phyloP scores from a whole-genome alignment of 1,139 yeast species.

The Lodderomyces orthopsilosis region DNA sequence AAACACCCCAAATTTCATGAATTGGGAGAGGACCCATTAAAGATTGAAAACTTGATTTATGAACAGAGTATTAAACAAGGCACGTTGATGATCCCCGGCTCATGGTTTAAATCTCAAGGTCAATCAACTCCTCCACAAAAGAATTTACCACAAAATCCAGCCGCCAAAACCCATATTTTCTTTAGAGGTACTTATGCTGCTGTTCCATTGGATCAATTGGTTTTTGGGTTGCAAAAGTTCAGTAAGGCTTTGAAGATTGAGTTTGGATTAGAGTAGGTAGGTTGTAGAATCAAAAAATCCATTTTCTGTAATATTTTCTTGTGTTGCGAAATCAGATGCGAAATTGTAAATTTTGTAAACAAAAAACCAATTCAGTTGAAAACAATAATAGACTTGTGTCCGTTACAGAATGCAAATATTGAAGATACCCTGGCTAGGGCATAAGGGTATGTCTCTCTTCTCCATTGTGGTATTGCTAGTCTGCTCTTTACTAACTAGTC shows the following conservation, averaged over 20 bases:
- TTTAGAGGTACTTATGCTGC: constrained; percentile 93
- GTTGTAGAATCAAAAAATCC: too few species aligned
- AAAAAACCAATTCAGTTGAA: not conserved
- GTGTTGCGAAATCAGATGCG: not conserved
- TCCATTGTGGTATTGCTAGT: not conserved
- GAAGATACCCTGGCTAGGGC: constrained; percentile 84
- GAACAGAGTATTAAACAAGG: constrained; percentile 65
- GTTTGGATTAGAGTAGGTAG: constrained; percentile 24
- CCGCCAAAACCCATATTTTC: constrained; percentile 49
- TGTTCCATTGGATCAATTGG: constrained; percentile 63
- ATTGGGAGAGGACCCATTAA: constrained; percentile 48
- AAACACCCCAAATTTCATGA: constrained; percentile 74
- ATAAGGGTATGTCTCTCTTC: constrained; percentile 46
- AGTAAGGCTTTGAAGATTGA: constrained; percentile 56
- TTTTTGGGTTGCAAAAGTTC: constrained; percentile 59
- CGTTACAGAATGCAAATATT: constrained; percentile 57
- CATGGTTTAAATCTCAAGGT: constrained; percentile 70
- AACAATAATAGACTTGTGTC: not conserved
- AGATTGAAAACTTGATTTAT: constrained; percentile 64
- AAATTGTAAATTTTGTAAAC: not conserved
- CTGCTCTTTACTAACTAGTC: constrained; percentile 3
- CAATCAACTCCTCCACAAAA: constrained; percentile 52
- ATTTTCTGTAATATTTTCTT: not conserved
- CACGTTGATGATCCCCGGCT: constrained; percentile 80
- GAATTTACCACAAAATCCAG: constrained; percentile 29